Evolutionary conservation across 2,329 filamentous ascomycete species (phyloP), one percentile per base, ranked within the genome.

Genomic region (Parascedosporium putredinis): DNA sequence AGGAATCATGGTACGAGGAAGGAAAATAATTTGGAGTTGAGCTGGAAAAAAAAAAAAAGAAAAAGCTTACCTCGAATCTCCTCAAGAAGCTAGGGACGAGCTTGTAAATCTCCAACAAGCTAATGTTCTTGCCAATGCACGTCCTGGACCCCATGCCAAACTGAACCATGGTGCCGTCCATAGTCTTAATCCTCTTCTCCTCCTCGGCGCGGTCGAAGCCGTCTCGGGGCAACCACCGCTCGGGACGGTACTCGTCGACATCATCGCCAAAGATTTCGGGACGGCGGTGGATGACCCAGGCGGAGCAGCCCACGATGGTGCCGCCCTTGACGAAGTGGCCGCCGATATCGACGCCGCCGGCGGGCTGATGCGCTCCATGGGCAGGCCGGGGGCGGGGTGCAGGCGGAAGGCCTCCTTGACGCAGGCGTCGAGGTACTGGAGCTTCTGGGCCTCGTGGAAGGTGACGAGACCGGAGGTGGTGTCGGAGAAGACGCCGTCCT

Each of bases 341-440:
- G 1, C 75, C 73, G 48, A 88, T 82, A 40, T 63, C 76, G 22
- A 74, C 71, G 8, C 84, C 84, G 18, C 75, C 70, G 0, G 71
- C 64, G 0, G 86, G 86, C 0, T 83, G 43, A 90, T 70, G 52
- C 87, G 76, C 64, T 91, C 86, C 40, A 91, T 70, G 0, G 83
- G 80, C 4, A 90, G 67, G 0, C 85, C 86, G 0, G 83, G 75
- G 0, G 86, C 84, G 0, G 87, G 86, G 61, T 90, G 84, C 56
- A 88, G 61, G 10, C 86, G 78, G 68, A 90, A 86, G 4, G 83
- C 78, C 63, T 93, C 87, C 59, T 90, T 86, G 57, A 91, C 75
- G 50, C 81, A 82, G 3, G 86, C 86, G 58, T 89, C 84, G 5
- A 93, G 77, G 61, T 90, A 93, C 0, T 79, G 78, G 2, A 93